These are phyloP conservation scores for Backusella luteola DNA, from an alignment of 192 early-diverging fungal genomes.

Conservation along the genomic window DNA sequence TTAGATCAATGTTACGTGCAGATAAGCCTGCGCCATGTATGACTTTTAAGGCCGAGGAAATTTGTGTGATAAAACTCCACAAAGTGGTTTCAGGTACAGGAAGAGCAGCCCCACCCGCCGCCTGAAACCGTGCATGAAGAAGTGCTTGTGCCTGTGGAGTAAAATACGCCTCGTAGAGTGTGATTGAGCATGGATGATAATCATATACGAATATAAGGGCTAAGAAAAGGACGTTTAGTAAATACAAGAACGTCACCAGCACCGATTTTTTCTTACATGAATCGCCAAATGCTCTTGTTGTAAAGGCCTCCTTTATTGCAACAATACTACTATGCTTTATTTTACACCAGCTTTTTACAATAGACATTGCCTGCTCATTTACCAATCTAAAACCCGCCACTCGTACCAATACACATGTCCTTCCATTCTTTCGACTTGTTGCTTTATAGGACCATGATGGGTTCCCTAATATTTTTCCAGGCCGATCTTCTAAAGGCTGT, in stretches of 20 bases:
- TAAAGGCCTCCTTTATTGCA: conserved; percentile 91
- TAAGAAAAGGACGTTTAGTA: conserved; percentile 16
- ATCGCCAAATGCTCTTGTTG: conserved; percentile 92
- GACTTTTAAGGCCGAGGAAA: conserved; percentile 73
- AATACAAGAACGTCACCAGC: neutral
- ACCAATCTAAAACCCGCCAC: conserved; percentile 78
- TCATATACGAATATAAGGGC: conserved; percentile 97
- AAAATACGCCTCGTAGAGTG: conserved; percentile 70
- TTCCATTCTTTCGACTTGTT: conserved; percentile 76
- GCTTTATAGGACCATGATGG: conserved; percentile 83
- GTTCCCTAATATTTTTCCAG: conserved; percentile 6
- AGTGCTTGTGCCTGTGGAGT: conserved; percentile 47
- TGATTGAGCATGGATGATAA: conserved; percentile 82
- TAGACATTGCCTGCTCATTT: conserved; percentile 75
- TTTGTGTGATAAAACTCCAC: conserved; percentile 82
- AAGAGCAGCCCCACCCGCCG: conserved; percentile 28
- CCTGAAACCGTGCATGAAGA: conserved; percentile 35
- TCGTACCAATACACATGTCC: conserved; percentile 73
- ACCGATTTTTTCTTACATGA: conserved; percentile 56
- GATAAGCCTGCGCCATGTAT: conserved; percentile 86
- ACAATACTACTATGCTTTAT: conserved; percentile 80
- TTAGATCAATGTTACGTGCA: conserved; percentile 71
- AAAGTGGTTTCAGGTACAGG: conserved; percentile 66
- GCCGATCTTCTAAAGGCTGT: conserved; percentile 2
- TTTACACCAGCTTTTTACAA: conserved; percentile 81